Base-by-base conservation (phyloP, 306 rosid species). In the Cucurbita pepo region DNA sequence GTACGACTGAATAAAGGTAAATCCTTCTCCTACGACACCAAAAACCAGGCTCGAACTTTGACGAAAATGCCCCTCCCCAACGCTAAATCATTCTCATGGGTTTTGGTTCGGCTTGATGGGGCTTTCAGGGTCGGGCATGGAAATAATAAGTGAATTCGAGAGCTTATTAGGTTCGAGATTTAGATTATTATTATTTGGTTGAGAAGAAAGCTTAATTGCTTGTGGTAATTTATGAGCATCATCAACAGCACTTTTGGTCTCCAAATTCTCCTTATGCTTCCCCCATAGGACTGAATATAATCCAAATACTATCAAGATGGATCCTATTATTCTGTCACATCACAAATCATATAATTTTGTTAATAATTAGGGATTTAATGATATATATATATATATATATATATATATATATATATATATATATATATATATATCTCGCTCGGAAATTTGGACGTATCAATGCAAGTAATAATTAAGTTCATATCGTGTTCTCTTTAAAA, bases 281-380 rank as follows among this genome's bases (percentile, higher is more conserved):
- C 96, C 98, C 98, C 98, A 93, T 1, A 93, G 84, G 19, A 90
- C 96, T 43, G 96, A 79, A 81, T 93, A 90, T 7, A 93, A 83
- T 1, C 96, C 98, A 16, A 83, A 75, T 1, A 87, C 89, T 48
- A 93, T 93, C 83, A 93, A 84, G 22, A 90, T 62, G 11, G 90
- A 72, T 25, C 98, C 98, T 1, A 90, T 67, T 75, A 93, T 86
- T 18, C 96, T 93, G 90, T 43, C 89, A 83, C 43, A 48, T 69
- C 37, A 66, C 18, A 45, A 66, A 19, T 19, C 10, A 21, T 44
- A 45, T 66, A 44, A 43, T 43, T 18, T 16, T 30, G 34, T 30
- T 30, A 30, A 30, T 30, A 25, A 25, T 25, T 25, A 25, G 34
- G 34, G 34, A 25, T 25, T 25, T 25, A 25, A 25, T 25, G 30